Evolutionary conservation across 1,284 basidiomycete genomes (phyloP), one percentile per base, ranked within the genome.

Genomic region (Amylostereum chailletii): DNA sequence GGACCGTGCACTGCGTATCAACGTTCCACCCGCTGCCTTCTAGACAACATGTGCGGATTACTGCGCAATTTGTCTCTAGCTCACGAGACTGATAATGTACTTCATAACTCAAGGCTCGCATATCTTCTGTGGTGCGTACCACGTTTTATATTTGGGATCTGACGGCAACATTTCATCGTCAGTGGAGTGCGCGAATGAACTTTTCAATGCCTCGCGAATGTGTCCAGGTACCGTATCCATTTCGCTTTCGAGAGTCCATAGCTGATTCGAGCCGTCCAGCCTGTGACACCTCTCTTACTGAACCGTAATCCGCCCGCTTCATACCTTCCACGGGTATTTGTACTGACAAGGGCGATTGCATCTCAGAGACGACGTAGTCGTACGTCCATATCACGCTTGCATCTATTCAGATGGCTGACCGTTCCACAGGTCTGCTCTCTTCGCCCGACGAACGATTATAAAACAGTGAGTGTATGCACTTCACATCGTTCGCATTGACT

Each of bases 161-260:
- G 34, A 37, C 30, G 3, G 7, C 29, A 26, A 38, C 38, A 30
- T 31, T 32, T 26, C n/a, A 27, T 8, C 43, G 8, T 6, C 43
- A 90, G 86, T 90, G 52, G 84, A 87, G 26, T 91, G 90, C 61
- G 89, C 89, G 27, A 90, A 89, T 60, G 83, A 88, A 57, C 65
- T 89, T 19, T 91, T 92, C 66, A 85, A 79, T 53, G 69, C 76
- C 2, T 77, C 86, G 10, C 77, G 85, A 45, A 70, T 88, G 34
- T 91, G 89, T 62, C 87, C 88, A 57, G 86, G 86, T 79, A 58
- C 40, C 57, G 53, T 32, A 41, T 40, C 42, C 26, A 19, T 33
- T 44, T 31, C 33, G 42, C 34, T 44, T 8, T 39, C 7, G 5
- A 27, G 3, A 2, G 33, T 29, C 31, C 47, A 34, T 49, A 47